Evolutionary conservation across 2,329 filamentous ascomycete species (phyloP).

Genomic region (Furcasterigmium sp.): DNA sequence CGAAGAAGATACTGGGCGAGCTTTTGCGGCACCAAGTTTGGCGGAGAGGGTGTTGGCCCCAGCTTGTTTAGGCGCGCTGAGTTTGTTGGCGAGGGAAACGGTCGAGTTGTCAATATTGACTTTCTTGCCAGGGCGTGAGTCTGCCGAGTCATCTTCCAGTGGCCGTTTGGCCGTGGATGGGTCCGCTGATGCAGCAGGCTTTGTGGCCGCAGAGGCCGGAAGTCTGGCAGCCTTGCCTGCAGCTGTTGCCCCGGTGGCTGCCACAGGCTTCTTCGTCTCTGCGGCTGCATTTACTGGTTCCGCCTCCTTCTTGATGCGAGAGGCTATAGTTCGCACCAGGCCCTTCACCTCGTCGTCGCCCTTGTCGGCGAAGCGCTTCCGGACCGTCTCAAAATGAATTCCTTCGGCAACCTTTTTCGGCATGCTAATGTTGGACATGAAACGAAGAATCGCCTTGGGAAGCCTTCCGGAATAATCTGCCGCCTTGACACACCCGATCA

Average conservation of each 20-base stretch:
- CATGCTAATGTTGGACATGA: slow-evolving; percentile 59
- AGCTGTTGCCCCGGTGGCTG: neutral
- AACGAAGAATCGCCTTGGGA: slow-evolving; percentile 50
- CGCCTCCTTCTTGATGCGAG: slow-evolving; percentile 33
- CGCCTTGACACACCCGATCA: slow-evolving; percentile 49
- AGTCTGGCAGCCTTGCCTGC: neutral
- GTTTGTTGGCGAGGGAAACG: slow-evolving; percentile 32
- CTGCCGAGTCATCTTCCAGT: slow-evolving; percentile 31
- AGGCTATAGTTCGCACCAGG: slow-evolving; percentile 53
- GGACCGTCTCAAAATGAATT: slow-evolving; percentile 60
- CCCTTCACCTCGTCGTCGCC: slow-evolving; percentile 60
- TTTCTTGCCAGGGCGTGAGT: slow-evolving; percentile 35
- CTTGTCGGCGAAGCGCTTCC: slow-evolving; percentile 58
- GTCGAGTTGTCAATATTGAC: slow-evolving; percentile 32
- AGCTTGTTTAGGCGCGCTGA: slow-evolving; percentile 28
- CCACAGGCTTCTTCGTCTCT: slow-evolving; percentile 15
- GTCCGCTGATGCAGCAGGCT: slow-evolving; percentile 13
- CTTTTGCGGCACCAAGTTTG: slow-evolving; percentile 21
- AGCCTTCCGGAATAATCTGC: slow-evolving; percentile 48
- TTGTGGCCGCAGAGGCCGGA: slow-evolving; percentile 5
- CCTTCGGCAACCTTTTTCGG: slow-evolving; percentile 57
- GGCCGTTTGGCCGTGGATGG: slow-evolving; percentile 26
- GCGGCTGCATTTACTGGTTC: slow-evolving; percentile 17
- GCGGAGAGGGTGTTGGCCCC: slow-evolving; percentile 19
- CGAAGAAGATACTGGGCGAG: slow-evolving; percentile 21